phyloP scores from a whole-genome alignment of 2,329 filamentous ascomycete genomes.

The Epichloe glyceriae region DNA sequence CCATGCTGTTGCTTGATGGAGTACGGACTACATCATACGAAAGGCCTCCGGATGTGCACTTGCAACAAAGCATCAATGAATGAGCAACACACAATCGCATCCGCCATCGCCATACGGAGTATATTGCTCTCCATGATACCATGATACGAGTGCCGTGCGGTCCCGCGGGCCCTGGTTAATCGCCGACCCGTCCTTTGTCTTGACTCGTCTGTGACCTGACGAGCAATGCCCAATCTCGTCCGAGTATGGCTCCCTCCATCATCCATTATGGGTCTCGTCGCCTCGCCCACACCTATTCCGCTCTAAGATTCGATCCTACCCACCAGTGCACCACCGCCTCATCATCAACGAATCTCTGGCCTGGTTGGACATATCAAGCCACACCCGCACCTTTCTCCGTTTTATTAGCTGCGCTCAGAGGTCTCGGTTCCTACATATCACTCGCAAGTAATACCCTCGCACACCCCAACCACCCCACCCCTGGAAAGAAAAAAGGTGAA shows the following conservation, averaged over 20 bases:
- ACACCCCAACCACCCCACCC: conserved; percentile 4
- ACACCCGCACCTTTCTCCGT: conserved; percentile 3
- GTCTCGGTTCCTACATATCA: neutral
- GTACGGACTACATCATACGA: neutral
- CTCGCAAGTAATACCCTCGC: neutral
- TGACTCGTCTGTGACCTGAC: conserved; percentile 2
- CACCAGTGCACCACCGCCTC: conserved; percentile 2
- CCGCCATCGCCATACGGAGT: neutral
- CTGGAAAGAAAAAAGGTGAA: conserved; percentile 1
- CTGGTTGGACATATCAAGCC: conserved; percentile 1
- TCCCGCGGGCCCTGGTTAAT: conserved; percentile 2
- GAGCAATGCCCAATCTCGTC: conserved; percentile 6
- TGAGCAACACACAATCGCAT: neutral
- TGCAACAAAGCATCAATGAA: neutral
- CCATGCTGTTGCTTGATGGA: neutral
- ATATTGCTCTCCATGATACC: neutral
- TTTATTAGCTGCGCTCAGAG: neutral
- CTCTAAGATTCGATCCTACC: conserved; percentile 9
- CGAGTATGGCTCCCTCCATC: conserved; percentile 2
- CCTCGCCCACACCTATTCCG: conserved; percentile 3
- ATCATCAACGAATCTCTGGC: conserved; percentile 1
- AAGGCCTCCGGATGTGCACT: neutral
- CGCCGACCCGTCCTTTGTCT: conserved; percentile 4
- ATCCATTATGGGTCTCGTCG: conserved; percentile 2
- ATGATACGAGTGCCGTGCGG: too few species aligned